Evolutionary conservation across 768 basidiomycete species (phyloP).

Genomic region (Mycena amicta): DNA sequence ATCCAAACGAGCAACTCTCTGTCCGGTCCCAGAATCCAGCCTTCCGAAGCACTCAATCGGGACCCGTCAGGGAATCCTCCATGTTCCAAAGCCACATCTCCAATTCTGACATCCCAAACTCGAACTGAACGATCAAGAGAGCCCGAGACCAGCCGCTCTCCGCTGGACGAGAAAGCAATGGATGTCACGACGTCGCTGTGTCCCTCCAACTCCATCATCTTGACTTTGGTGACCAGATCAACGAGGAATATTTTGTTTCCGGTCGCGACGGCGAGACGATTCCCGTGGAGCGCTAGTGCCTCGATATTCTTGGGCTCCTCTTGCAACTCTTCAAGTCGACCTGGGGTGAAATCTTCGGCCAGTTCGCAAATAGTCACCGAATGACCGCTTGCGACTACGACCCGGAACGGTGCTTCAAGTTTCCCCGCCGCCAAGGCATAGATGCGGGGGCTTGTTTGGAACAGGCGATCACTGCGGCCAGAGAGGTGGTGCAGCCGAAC

Average conservation of each 20-base stretch:
- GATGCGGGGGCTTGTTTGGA: too few relatives aligned
- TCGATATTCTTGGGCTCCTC: background rate
- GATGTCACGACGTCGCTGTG: conserved; percentile 18
- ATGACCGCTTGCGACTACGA: background rate
- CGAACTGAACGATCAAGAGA: conserved; percentile 18
- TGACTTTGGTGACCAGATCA: background rate
- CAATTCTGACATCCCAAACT: conserved; percentile 5
- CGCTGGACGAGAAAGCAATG: conserved; percentile 25
- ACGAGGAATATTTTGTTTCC: conserved; percentile 7
- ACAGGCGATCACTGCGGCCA: background rate
- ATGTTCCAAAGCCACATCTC: background rate
- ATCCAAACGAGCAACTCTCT: conserved; percentile 14
- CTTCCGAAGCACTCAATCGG: background rate
- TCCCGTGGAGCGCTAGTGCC: background rate
- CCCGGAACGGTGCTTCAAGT: too few relatives aligned
- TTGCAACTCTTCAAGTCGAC: background rate
- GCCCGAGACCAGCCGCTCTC: conserved; percentile 24
- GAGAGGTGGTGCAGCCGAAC: background rate
- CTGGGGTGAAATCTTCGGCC: too few relatives aligned
- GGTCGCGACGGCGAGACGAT: conserved; percentile 5
- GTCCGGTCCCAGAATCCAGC: conserved; percentile 15
- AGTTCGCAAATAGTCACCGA: background rate
- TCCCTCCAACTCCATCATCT: conserved; percentile 6
- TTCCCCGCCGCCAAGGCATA: background rate
- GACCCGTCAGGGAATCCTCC: conserved; percentile 10